Base-by-base conservation (phyloP, 192 early-diverging fungal genomes). In the Phlyctochytrium planicorne region DNA sequence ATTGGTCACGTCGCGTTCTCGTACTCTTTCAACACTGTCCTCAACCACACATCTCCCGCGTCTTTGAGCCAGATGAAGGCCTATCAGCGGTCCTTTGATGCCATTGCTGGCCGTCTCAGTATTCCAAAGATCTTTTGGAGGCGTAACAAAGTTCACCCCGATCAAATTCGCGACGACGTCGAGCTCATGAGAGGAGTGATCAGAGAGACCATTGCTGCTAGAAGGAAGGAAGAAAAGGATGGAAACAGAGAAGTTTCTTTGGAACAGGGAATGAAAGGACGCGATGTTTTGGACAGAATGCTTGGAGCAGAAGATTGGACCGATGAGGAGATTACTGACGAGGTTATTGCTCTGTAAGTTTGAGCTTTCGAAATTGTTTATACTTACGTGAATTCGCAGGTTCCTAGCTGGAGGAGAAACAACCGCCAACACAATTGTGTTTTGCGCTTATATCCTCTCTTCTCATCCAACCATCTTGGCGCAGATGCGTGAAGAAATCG, bases 231-330 rank as follows among this genome's bases (percentile, higher is more conserved):
- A n/a, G n/a, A 14, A n/a, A 50, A n/a, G 40, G 40, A 50, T 10
- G 40, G 40, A n/a, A n/a, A 50, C 40, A 50, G n/a, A n/a, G 40
- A 50, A 14, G 40, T 14, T 10, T 10, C 40, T 50, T 50, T 14
- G 12, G 12, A 14, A n/a, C 10, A 50, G 40, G 40, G 40, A 14
- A 10, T 57, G 12, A 57, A 10, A 20, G 50, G 59, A 14, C 27
- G 63, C 52, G 77, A 82, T 69, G n/a, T 82, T 1, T 57, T 82
- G 57, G 76, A 82, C 29, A 62, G 80, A 1, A 52, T 82, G 2
- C 40, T 82, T 25, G 30, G 14, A 16, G 34, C 55, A 6, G 25
- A 10, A 12, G 55, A 57, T 27, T 78, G 79, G 59, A 70, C 66
- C 17, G 59, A 71, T 16, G 65, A 71, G 27, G 80, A 82, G 61